Evolutionary conservation across 208 protist genomes (phyloP).

Genomic region (Spironucleus salmonicida): DNA sequence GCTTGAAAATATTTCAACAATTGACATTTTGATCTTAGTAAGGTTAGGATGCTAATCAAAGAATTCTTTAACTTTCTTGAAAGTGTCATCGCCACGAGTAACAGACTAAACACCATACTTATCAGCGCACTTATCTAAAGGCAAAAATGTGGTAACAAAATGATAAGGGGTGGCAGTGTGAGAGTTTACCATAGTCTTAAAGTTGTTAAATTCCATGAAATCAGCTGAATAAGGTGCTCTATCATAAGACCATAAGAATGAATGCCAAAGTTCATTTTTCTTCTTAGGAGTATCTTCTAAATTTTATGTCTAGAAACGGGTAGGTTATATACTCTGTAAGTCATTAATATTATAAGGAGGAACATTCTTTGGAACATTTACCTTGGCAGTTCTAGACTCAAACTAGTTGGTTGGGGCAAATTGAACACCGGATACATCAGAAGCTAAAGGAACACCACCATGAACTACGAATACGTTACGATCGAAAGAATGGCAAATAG

Average conservation of each 20-base stretch:
- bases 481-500: slow-evolving; percentile 22
- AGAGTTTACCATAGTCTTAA: slow-evolving; percentile 19
- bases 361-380: neutral
- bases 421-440: neutral
- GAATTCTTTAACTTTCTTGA: slow-evolving; percentile 12
- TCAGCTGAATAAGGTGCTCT: neutral
- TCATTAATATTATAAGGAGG: neutral
- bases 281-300: slow-evolving; percentile 18
- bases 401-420: neutral
- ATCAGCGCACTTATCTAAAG: slow-evolving; percentile 2
- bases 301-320: neutral
- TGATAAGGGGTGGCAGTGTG: slow-evolving; percentile 25
- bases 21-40: neutral
- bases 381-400: neutral
- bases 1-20: slow-evolving; percentile 15
- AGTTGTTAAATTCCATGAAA: slow-evolving; percentile 14
- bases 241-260: slow-evolving; percentile 24
- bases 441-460: slow-evolving; percentile 14
- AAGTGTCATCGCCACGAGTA: neutral
- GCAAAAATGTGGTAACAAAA: slow-evolving; percentile 9
- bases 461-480: slow-evolving; percentile 18
- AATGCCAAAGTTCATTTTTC: slow-evolving; percentile 12
- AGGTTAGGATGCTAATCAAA: neutral
- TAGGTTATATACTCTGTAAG: neutral
- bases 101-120: slow-evolving; percentile 12